These are phyloP conservation scores for Xylaria sp. DNA, from an alignment of 2,329 filamentous ascomycete genomes.

Conservation along the genomic window DNA sequence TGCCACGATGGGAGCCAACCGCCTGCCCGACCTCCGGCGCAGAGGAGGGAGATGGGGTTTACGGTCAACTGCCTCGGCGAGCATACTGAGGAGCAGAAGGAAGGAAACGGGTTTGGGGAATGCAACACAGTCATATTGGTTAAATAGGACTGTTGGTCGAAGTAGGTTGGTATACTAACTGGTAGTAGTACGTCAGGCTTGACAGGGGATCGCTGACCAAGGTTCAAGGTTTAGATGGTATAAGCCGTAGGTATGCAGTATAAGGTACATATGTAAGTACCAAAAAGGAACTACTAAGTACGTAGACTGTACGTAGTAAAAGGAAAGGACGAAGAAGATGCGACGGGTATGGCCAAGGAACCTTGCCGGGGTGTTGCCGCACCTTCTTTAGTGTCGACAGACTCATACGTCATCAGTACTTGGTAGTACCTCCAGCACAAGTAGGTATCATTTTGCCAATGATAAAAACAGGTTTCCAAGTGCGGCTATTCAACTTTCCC, in stretches of 20 bases:
- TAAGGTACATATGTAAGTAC: too few species aligned
- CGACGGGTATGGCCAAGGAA: not conserved
- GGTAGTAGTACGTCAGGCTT: conserved; percentile 34
- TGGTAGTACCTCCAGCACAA: not conserved
- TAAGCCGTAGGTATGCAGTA: too few species aligned
- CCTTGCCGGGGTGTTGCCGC: not conserved
- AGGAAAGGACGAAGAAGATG: not conserved
- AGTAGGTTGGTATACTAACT: not conserved
- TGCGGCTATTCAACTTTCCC: conserved; percentile 1
- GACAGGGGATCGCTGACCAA: conserved; percentile 7
- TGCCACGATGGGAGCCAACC: conserved; percentile 43
- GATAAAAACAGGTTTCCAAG: conserved; percentile 25
- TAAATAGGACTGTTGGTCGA: conserved; percentile 25
- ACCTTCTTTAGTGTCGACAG: not conserved
- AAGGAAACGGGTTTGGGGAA: conserved; percentile 5
- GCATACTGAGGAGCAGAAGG: conserved; percentile 34
- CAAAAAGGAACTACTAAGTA: too few species aligned
- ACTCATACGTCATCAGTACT: conserved; percentile 18
- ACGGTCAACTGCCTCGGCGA: conserved; percentile 44
- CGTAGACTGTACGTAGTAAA: too few species aligned
- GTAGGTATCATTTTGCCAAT: not conserved
- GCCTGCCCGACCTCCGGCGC: conserved; percentile 46
- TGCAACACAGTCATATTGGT: conserved; percentile 13
- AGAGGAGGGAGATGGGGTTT: conserved; percentile 43
- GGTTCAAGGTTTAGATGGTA: not conserved